These are phyloP conservation scores for Plasmodium berghei DNA, from an alignment of 169 alveolate species.

Conservation along the genomic window DNA sequence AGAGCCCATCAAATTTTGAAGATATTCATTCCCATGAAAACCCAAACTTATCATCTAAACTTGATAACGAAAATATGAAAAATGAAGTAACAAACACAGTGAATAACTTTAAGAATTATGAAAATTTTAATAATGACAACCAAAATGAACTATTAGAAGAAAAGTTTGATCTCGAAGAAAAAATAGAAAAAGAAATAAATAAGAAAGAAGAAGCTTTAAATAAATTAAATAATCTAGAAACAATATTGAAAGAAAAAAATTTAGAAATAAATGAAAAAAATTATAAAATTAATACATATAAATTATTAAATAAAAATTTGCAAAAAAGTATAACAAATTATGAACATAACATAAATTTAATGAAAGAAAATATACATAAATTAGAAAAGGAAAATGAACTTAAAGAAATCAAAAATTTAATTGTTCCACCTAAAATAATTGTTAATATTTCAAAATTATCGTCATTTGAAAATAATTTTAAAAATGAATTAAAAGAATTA, in stretches of 20 bases:
- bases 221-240: slow-evolving; percentile 28
- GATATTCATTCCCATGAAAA: background rate
- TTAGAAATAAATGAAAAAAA: slow-evolving; percentile 65
- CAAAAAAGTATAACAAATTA: slow-evolving; percentile 17
- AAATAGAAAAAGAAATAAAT: slow-evolving; percentile 34
- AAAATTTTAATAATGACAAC: background rate
- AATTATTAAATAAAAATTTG: slow-evolving; percentile 21
- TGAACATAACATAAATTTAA: slow-evolving; percentile 22
- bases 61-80: background rate
- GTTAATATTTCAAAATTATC: slow-evolving; percentile 39
- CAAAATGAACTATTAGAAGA: slow-evolving; percentile 4
- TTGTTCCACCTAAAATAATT: slow-evolving; percentile 61
- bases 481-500: slow-evolving; percentile 58
- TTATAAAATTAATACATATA: slow-evolving; percentile 48
- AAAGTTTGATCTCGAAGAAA: slow-evolving; percentile 15
- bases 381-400: slow-evolving; percentile 62
- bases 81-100: background rate
- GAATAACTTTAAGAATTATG: background rate
- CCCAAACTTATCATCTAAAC: background rate
- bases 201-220: slow-evolving; percentile 24
- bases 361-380: slow-evolving; percentile 74
- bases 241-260: slow-evolving; percentile 44
- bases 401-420: slow-evolving; percentile 41
- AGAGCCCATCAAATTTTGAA: background rate
- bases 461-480: slow-evolving; percentile 71